These are phyloP conservation scores for Ceratobasidium theobromae DNA, from an alignment of 1,284 basidiomycete genomes.

Conservation along the genomic window DNA sequence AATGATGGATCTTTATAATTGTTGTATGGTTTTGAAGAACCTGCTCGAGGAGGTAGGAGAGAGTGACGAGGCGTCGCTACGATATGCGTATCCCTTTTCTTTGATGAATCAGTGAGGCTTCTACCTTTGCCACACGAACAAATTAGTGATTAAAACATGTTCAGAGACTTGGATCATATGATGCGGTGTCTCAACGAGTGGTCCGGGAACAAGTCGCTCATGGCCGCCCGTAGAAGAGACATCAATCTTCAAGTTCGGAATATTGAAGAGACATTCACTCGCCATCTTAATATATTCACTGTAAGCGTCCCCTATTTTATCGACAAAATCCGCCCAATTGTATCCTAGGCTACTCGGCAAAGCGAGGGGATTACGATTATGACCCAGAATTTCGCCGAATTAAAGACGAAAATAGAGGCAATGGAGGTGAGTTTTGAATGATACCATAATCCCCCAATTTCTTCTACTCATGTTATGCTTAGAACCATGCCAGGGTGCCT, in stretches of 20 bases:
- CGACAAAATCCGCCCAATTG: not conserved
- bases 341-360: not conserved
- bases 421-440: not conserved
- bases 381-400: not conserved
- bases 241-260: not conserved
- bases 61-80: not conserved
- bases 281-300: not conserved
- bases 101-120: constrained; percentile 5
- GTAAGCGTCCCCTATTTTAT: not conserved
- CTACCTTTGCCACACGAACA: not conserved
- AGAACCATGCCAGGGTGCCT: not conserved
- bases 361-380: not conserved
- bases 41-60: not conserved
- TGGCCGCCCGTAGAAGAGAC: not conserved
- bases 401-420: not conserved
- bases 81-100: not conserved
- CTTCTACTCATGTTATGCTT: not conserved
- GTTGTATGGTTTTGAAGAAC: not conserved
- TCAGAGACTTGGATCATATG: not conserved
- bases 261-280: not conserved
- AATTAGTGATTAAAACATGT: not conserved
- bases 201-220: not conserved
- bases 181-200: not conserved
- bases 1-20: not conserved
- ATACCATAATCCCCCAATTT: not conserved